Evolutionary conservation across 1,284 basidiomycete genomes (phyloP), one percentile per base, ranked within the genome.

Genomic region (Marasmius fiardii): DNA sequence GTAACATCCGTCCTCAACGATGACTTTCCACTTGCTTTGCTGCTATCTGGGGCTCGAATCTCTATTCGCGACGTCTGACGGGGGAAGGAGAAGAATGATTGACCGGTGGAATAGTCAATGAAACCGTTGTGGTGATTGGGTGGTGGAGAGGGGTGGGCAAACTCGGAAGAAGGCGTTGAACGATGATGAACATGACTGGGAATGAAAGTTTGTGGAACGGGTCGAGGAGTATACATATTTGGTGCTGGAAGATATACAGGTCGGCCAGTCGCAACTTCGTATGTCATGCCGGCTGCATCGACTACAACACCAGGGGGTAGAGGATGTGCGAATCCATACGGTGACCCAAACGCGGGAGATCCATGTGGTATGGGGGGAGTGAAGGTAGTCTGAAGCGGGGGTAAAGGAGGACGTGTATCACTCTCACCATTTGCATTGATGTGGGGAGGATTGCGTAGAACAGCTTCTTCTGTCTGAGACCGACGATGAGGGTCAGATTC

Each of bases 181-280:
- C 75, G 73, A 60, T 86, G 83, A 54, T 81, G 82, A 70, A 86
- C 76, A 64, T 87, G 85, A n/a, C 71, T 67, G 20, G 74, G 80
- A 16, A 80, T 74, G 63, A 82, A 83, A 12, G 75, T 65, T 41
- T 82, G 64, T 41, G 69, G 72, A 54, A 85, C 67, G 20, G 86
- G 83, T 18, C 80, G 85, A 51, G 86, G 85, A 45, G 81, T 82
- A 65, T 83, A 89, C 71, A 89, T 78, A 16, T 78, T 73, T 7
- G 80, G 75, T 35, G 80, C 73, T 60, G 81, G 84, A 16, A 91
- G 74, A 62, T 86, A 87, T 33, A 92, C 84, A 6, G 87, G 82
- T 39, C 86, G 86, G 26, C 90, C 90, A 5, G 88, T 91, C 10
- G 87, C 82, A 54, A 92, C 67, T 67, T 92, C 89, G 67, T 86